Percentiles rank a stretch among this genome's conserved stretches.
phyloP scores from a whole-genome alignment of 2,329 filamentous ascomycete species.

The Tolypocladium nubicola region DNA sequence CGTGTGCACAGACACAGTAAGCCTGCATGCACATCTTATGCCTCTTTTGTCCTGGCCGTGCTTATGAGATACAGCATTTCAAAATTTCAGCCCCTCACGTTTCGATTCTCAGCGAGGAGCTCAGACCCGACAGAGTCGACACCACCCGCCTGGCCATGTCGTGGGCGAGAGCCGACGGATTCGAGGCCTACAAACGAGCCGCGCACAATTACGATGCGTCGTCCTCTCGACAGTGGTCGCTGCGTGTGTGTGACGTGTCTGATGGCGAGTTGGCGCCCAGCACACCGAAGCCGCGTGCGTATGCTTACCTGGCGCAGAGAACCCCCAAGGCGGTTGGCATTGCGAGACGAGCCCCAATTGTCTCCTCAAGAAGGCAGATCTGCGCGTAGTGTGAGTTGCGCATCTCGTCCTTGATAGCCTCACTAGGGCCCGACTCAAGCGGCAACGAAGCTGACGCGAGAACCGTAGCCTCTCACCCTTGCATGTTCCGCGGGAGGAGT shows the following conservation, averaged over 20 bases:
- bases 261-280: neutral
- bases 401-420: neutral
- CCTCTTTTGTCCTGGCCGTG: neutral
- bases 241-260: neutral
- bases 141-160: neutral
- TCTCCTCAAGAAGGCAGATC: slow-evolving; percentile 11
- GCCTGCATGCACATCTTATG: neutral
- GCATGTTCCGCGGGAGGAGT: slow-evolving; percentile 13
- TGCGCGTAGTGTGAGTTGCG: slow-evolving; percentile 18
- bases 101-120: neutral
- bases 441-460: neutral
- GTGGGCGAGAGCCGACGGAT: neutral
- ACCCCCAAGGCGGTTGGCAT: slow-evolving; percentile 14
- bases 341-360: slow-evolving; percentile 10
- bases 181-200: neutral
- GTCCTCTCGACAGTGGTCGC: neutral
- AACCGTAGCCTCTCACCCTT: slow-evolving; percentile 17
- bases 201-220: neutral
- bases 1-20: too few relatives aligned
- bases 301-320: neutral
- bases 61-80: neutral
- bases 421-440: neutral
- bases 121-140: neutral
- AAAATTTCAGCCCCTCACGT: neutral
- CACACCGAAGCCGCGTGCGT: neutral